phyloP scores from a whole-genome alignment of 192 early-diverging fungal genomes.

The Podila verticillata region DNA sequence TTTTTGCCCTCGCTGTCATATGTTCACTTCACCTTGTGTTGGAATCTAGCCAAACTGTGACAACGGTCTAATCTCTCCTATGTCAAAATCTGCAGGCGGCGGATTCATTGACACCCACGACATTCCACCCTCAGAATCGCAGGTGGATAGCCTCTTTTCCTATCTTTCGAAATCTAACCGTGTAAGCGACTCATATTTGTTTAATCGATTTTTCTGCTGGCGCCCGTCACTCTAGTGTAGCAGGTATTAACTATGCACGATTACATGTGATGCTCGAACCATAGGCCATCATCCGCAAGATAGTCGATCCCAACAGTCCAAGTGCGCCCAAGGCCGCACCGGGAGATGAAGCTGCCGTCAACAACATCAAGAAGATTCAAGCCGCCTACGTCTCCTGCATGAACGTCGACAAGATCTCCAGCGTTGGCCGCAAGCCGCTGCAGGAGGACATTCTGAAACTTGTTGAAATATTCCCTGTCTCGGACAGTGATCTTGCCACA shows the following conservation, averaged over 20 bases:
- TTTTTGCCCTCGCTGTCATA: neutral
- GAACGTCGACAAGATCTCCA: conserved; percentile 29
- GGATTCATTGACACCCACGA: neutral
- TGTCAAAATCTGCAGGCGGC: neutral
- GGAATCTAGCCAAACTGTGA: neutral
- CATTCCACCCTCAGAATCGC: neutral
- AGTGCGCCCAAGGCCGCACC: neutral
- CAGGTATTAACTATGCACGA: no score
- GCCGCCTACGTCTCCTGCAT: conserved; percentile 60
- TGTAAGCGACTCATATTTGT: conserved; percentile 23
- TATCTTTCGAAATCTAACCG: neutral
- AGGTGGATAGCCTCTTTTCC: no score
- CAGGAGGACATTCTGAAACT: conserved; percentile 25
- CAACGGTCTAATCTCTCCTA: neutral
- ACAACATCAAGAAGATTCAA: conserved; percentile 62
- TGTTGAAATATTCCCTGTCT: conserved; percentile 24
- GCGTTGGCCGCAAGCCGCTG: conserved; percentile 39
- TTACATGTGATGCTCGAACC: no score
- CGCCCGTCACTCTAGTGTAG: neutral
- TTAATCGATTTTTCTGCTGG: conserved; percentile 48
- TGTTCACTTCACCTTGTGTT: neutral
- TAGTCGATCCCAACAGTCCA: neutral
- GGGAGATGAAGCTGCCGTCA: conserved; percentile 42
- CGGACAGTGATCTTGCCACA: neutral
- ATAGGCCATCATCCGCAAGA: neutral